Evolutionary conservation across 257 asterid species (phyloP).

Genomic region (Linderniella brevidens): DNA sequence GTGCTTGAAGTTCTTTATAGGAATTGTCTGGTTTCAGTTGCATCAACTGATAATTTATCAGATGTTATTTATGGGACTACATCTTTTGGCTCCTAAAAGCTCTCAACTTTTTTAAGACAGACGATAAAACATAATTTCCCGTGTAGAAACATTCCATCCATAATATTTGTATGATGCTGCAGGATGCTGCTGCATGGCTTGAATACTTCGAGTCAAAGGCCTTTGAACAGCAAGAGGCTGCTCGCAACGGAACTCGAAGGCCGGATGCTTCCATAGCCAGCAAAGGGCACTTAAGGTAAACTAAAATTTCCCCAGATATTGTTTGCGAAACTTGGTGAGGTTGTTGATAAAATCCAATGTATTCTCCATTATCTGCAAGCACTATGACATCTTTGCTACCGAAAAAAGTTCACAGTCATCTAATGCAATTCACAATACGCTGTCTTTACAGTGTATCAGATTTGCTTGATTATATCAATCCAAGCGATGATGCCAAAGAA

Average conservation of each 20-base stretch:
- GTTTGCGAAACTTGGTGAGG: neutral
- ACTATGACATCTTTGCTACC: too few relatives aligned
- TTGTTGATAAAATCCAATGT: too few relatives aligned
- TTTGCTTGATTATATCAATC: slow-evolving; percentile 84
- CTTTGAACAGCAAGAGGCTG: slow-evolving; percentile 92
- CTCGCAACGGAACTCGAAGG: slow-evolving; percentile 74
- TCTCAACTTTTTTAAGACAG: too few relatives aligned
- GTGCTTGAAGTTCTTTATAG: slow-evolving; percentile 18
- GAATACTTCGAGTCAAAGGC: slow-evolving; percentile 93
- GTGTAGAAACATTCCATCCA: neutral
- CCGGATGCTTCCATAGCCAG: slow-evolving; percentile 93
- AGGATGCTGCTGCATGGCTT: slow-evolving; percentile 98
- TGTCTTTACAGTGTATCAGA: slow-evolving; percentile 61
- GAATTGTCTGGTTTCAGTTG: slow-evolving; percentile 4
- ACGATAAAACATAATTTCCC: neutral
- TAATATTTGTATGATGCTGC: slow-evolving; percentile 11
- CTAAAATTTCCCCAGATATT: slow-evolving; percentile 1
- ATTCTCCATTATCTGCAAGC: too few relatives aligned
- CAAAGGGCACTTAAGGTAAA: slow-evolving; percentile 84
- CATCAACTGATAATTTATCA: too few relatives aligned
- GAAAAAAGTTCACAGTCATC: too few relatives aligned
- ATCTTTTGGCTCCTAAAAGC: too few relatives aligned
- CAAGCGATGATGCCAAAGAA: slow-evolving; percentile 67
- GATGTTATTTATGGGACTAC: too few relatives aligned
- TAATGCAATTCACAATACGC: neutral